A percentile compares a stretch with the other conserved stretches of the same genome.
phyloP scores from a whole-genome alignment of 225 moss, liverwort and hornwort species.

The Pseudoscleropodium purum region DNA sequence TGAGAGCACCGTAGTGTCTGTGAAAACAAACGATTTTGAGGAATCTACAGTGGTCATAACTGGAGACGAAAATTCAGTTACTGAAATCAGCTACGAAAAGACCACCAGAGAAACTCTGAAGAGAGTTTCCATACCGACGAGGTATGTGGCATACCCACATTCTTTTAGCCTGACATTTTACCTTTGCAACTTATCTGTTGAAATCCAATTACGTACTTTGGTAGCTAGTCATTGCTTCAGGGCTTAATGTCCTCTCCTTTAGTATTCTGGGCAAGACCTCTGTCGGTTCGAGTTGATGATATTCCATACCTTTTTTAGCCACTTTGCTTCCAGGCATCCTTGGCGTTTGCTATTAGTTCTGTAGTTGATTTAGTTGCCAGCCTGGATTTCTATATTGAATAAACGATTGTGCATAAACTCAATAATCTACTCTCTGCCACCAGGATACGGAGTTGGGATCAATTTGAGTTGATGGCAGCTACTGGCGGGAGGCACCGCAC shows the following conservation, averaged over 20 bases:
- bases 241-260: background rate
- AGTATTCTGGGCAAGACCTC: background rate
- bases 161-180: background rate
- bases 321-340: background rate
- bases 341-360: background rate
- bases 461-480: constrained; percentile 64
- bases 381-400: background rate
- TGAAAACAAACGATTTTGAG: background rate
- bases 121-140: background rate
- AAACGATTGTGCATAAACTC: background rate
- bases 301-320: background rate
- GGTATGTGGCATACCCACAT: constrained; percentile 5
- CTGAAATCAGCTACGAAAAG: background rate
- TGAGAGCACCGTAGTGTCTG: constrained; percentile 1
- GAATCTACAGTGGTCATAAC: background rate
- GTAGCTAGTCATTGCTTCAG: background rate
- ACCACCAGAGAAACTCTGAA: background rate
- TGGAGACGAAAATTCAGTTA: constrained; percentile 6
- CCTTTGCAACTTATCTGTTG: background rate
- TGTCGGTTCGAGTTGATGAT: background rate
- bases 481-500: constrained; percentile 49
- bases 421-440: background rate
- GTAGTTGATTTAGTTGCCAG: background rate
- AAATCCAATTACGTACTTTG: background rate
- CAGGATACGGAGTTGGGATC: constrained; percentile 51